These are phyloP conservation scores for Pneumocystis wakefieldiae DNA, from an alignment of 1,139 yeast genomes.

Conservation along the genomic window DNA sequence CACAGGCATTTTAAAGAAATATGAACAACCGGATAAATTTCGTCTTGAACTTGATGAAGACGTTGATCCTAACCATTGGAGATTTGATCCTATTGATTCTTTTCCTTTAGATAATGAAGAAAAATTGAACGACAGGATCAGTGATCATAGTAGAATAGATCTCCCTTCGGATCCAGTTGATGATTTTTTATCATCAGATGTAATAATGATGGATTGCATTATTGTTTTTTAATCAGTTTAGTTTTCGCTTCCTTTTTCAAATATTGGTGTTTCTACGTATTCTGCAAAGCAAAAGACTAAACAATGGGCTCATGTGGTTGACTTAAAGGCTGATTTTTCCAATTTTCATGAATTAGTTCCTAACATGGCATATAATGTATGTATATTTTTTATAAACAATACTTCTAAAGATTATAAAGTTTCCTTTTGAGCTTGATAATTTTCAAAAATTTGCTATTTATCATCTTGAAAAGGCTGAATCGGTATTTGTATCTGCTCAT, in stretches of 20 bases:
- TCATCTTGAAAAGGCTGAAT: constrained; percentile 90
- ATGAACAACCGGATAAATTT: constrained; percentile 11
- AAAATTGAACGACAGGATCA: constrained; percentile 5
- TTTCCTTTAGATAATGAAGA: not conserved
- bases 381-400: not conserved
- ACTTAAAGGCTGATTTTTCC: constrained; percentile 63
- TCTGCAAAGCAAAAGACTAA: constrained; percentile 6
- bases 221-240: not conserved
- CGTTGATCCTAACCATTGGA: constrained; percentile 10
- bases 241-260: constrained; percentile 2
- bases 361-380: constrained; percentile 56
- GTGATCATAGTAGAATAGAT: constrained; percentile 7
- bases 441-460: constrained; percentile 95
- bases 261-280: not conserved
- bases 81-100: constrained; percentile 3
- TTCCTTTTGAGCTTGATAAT: constrained; percentile 88
- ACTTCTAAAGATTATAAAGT: constrained; percentile 22
- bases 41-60: constrained; percentile 3
- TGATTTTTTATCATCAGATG: constrained; percentile 57
- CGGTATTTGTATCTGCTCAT: constrained; percentile 96
- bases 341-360: constrained; percentile 83
- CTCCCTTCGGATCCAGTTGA: constrained; percentile 38
- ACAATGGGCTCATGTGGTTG: constrained; percentile 91
- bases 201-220: not conserved
- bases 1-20: constrained; percentile 35